Percentiles rank a stretch among this genome's conserved stretches.
These are phyloP conservation scores for Podaxis sp. DNA, from an alignment of 768 basidiomycete genomes.

Conservation along the genomic window DNA sequence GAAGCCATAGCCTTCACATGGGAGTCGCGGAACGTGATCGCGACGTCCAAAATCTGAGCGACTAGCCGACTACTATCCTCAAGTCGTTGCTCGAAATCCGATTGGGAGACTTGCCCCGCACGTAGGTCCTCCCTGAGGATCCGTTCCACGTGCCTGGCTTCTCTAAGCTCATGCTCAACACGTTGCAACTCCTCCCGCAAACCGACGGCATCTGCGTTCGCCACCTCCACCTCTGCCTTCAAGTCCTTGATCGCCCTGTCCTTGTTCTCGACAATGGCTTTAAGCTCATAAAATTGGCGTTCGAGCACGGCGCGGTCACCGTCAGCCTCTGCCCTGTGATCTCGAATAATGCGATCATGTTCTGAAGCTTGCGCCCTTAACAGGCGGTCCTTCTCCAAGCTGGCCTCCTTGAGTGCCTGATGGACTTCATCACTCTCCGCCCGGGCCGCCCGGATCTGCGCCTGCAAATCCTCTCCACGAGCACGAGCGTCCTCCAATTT, in stretches of 20 bases:
- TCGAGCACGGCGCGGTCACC: conserved; percentile 92
- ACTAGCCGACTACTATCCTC: conserved; percentile 68
- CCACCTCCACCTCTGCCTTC: conserved; percentile 57
- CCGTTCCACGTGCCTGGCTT: conserved; percentile 64
- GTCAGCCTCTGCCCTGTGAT: conserved; percentile 91
- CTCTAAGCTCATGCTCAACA: conserved; percentile 66
- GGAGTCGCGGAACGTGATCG: conserved; percentile 72
- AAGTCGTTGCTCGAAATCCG: conserved; percentile 62
- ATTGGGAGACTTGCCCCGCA: conserved; percentile 64
- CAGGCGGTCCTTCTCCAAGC: conserved; percentile 76
- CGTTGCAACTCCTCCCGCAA: conserved; percentile 73
- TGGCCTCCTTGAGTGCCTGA: conserved; percentile 63
- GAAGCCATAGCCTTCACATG: conserved; percentile 70
- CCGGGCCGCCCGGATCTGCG: conserved; percentile 68
- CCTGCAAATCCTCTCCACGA: conserved; percentile 72
- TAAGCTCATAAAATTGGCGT: conserved; percentile 77
- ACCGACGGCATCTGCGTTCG: conserved; percentile 64
- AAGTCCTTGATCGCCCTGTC: conserved; percentile 65
- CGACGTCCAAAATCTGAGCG: conserved; percentile 80
- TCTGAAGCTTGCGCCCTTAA: conserved; percentile 71
- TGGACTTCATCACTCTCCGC: conserved; percentile 73
- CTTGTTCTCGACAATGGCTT: conserved; percentile 57
- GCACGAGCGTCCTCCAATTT: conserved; percentile 74
- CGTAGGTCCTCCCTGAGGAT: conserved; percentile 73
- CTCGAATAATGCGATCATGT: conserved; percentile 65